Base-by-base conservation (phyloP, 2,329 filamentous ascomycete genomes). In the Monosporascus sp. region DNA sequence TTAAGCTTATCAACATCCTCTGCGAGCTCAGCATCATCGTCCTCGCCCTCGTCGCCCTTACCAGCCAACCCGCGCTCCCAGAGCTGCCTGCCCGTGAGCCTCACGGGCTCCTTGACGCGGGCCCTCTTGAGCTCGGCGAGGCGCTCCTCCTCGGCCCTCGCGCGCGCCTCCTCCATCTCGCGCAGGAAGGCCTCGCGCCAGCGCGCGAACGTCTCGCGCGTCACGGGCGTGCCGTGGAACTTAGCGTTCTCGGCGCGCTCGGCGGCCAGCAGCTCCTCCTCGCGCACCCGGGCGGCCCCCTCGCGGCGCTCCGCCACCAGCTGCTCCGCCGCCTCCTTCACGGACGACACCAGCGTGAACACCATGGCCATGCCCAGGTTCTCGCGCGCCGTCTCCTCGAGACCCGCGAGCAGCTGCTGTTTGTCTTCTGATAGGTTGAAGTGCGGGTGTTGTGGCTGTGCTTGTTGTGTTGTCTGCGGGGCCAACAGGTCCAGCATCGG, bases 301-400 rank as follows among this genome's bases (percentile, higher is more conserved):
- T 83, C 82, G 64, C 85, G 83, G 46, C 94, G 85, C 57, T 90
- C 84, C 17, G 79, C 72, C 60, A 97, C 84, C 54, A 99, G 80
- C 61, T 85, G 80, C 75, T 99, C 94, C n/a, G 92, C 93, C 49
- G 82, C 80, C 54, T 99, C 94, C 68, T 97, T 97, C 55, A 99
- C 75, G 0, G 88, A 84, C 15, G 88, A 90, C 51, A 95, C 88
- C 24, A 99, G 76, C 0, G 93, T 90, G 72, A 97, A 99, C 1
- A 99, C 76, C 94, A 99, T 99, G 52, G 91, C 89, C 87, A 97
- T 97, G 57, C 94, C 94, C 55, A 97, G 74, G 62, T 92, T 97
- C 70, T 99, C 94, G 68, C 94, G 86, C 37, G 97, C 88, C 0
- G 87, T 89, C 17, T 87, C 84, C 39, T 83, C 71, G 14, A 97